Base-by-base conservation (phyloP, 768 basidiomycete genomes). In the Lactarius hengduanensis region DNA sequence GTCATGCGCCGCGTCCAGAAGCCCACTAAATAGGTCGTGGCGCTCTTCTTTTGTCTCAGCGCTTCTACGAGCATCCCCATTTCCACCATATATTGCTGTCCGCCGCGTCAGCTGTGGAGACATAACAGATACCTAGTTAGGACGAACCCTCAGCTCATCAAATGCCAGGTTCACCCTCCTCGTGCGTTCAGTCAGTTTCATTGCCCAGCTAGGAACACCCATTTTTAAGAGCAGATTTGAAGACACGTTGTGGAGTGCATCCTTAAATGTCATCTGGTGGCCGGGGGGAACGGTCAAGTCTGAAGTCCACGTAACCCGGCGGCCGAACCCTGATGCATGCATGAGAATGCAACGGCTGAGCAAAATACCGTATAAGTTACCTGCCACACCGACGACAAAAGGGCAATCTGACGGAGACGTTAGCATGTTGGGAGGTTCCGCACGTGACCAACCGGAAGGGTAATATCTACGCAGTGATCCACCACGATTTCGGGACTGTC, bases 381-480 rank as follows among this genome's bases (percentile, higher is more conserved):
- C 85, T 67, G 86, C 85, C 3, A 78, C 79, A 28, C 84, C 79
- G 62, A 87, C 83, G 38, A 85, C 80, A 60, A 83, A 3, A 86
- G 79, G 0, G 85, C 82, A 45, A 86, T 80, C 86, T 86, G 32
- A 13, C 38, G 20, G 13, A 47, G 26, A 41, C 13, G 15, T 47
- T 36, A 8, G 38, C 13, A 28, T 30, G 26, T 41, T 18, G 26
- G 20, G 2, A 7, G 30, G 32, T 18, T 4, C 6, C 20, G 7
- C 3, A 32, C 16, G 10, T 4, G 20, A 55, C 80, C 60, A 62
- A 86, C 86, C 8, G 83, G 83, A 4, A 84, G 72, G 0, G 86
- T 87, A 22, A 87, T 72, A 41, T 86, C 82, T 4, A 84, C 71
- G 57, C 77, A 77, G 69, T 87, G 79, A 57, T 83, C 79, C 22